Conservation (phyloP, 306 rosid genomes). For the Coriaria nepalensis region DNA sequence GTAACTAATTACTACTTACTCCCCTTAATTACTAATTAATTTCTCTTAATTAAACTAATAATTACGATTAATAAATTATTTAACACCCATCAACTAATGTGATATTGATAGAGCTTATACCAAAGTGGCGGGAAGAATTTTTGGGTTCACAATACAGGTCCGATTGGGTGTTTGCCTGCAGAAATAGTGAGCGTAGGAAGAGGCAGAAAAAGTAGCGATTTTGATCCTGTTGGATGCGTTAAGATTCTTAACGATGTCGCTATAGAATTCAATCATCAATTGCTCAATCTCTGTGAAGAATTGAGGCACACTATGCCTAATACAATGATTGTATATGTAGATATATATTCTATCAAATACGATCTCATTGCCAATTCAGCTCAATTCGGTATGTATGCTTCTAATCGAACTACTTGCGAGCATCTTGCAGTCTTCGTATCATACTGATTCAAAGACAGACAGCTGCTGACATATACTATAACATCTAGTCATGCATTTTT, state of each 20-base stretch:
- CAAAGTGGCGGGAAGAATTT: slow-evolving; percentile 15
- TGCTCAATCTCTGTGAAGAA: slow-evolving; percentile 10
- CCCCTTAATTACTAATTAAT: no score
- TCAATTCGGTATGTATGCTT: slow-evolving; percentile 4
- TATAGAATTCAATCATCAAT: slow-evolving; percentile 11
- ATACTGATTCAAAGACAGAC: no score
- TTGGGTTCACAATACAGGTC: slow-evolving; percentile 24
- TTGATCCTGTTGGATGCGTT: slow-evolving; percentile 17
- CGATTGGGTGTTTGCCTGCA: slow-evolving; percentile 21
- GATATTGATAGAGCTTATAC: slow-evolving; percentile 2
- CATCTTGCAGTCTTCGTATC: no score
- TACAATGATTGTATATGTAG: slow-evolving; percentile 15
- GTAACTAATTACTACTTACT: slow-evolving; percentile 9
- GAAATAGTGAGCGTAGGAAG: no score
- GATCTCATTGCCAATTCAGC: slow-evolving; percentile 12
- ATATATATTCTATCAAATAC: slow-evolving; percentile 19
- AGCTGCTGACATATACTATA: no score
- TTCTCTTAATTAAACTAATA: no score
- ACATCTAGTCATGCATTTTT: no score
- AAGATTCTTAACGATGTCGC: slow-evolving; percentile 15
- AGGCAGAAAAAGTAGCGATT: slow-evolving; percentile 7
- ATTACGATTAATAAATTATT: neutral
- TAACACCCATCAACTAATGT: neutral
- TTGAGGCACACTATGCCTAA: slow-evolving; percentile 16
- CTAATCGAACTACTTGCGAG: neutral